These are phyloP conservation scores for Laburnicola sp. DNA, from an alignment of 2,329 filamentous ascomycete genomes.

Conservation along the genomic window DNA sequence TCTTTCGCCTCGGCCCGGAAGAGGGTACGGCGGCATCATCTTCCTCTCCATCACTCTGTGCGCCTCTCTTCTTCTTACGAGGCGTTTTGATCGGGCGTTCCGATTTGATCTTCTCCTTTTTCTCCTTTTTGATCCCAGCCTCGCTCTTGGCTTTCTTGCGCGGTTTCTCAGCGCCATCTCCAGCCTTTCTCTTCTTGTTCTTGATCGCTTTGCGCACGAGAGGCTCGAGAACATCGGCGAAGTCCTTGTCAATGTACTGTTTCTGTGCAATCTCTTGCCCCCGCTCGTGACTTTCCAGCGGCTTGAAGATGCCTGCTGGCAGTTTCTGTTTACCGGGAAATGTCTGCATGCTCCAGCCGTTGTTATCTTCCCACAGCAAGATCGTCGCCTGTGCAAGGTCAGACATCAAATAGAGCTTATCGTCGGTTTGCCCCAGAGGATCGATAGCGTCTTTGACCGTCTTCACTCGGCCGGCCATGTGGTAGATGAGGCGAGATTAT, in stretches of 20 bases:
- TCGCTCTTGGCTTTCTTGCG: constrained; percentile 42
- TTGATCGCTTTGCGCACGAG: constrained; percentile 72
- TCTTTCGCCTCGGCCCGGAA: constrained; percentile 51
- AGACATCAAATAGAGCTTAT: constrained; percentile 81
- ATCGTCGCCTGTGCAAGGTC: constrained; percentile 84
- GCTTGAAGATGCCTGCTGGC: constrained; percentile 75
- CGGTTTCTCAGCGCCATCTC: constrained; percentile 29
- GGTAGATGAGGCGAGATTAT: constrained; percentile 89
- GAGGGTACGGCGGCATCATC: constrained; percentile 34
- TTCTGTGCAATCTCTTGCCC: constrained; percentile 86
- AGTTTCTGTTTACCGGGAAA: constrained; percentile 80
- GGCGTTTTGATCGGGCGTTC: constrained; percentile 43
- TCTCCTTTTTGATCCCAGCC: constrained; percentile 38
- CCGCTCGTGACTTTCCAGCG: constrained; percentile 73
- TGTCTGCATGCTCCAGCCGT: constrained; percentile 82
- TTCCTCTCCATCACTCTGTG: constrained; percentile 42
- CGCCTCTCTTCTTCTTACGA: constrained; percentile 38
- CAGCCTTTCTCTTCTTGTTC: constrained; percentile 53
- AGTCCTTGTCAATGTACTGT: constrained; percentile 76
- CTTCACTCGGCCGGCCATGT: constrained; percentile 91
- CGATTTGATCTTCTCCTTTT: constrained; percentile 27
- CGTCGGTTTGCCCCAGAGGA: constrained; percentile 56
- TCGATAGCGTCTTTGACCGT: constrained; percentile 80
- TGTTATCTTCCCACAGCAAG: constrained; percentile 81
- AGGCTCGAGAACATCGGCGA: constrained; percentile 74